Evolutionary conservation across 1,284 basidiomycete species (phyloP).

Genomic region (Fomitiporia mediterranea): DNA sequence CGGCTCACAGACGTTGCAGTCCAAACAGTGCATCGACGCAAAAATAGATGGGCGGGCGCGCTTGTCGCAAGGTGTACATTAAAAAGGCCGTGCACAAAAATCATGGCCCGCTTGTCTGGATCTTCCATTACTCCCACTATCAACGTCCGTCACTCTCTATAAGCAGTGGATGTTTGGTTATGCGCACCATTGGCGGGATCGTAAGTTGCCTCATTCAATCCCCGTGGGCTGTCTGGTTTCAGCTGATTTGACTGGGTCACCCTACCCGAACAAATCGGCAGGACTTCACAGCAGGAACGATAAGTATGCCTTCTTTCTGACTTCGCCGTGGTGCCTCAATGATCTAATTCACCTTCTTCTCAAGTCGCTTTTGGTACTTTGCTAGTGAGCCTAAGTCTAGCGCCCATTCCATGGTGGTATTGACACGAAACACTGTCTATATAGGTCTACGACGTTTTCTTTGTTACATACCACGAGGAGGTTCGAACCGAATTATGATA

Average conservation of each 20-base stretch:
- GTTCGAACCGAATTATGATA: neutral
- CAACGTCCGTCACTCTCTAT: neutral
- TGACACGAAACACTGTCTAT: neutral
- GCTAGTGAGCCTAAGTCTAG: constrained; percentile 14
- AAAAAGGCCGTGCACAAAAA: too few species aligned
- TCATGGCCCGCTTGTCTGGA: too few species aligned
- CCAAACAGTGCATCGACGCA: too few species aligned
- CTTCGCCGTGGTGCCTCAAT: neutral
- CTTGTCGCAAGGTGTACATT: too few species aligned
- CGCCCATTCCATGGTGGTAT: neutral
- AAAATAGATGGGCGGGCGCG: too few species aligned
- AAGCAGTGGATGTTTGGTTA: neutral
- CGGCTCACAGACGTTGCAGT: too few species aligned
- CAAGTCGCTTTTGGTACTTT: constrained; percentile 16
- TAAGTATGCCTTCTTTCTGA: constrained; percentile 4
- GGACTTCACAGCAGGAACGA: constrained; percentile 13
- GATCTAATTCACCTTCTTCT: neutral
- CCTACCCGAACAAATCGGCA: neutral
- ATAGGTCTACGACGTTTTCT: constrained; percentile 17
- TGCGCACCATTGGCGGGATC: constrained; percentile 14
- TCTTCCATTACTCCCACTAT: neutral
- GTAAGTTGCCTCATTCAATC: neutral
- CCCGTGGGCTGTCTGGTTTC: neutral
- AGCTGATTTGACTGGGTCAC: neutral
- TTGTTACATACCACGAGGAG: constrained; percentile 14